A percentile compares a stretch with the other conserved stretches of the same genome.
These are phyloP conservation scores for Pleurostoma richardsiae DNA, from an alignment of 2,329 filamentous ascomycete species.

Conservation along the genomic window DNA sequence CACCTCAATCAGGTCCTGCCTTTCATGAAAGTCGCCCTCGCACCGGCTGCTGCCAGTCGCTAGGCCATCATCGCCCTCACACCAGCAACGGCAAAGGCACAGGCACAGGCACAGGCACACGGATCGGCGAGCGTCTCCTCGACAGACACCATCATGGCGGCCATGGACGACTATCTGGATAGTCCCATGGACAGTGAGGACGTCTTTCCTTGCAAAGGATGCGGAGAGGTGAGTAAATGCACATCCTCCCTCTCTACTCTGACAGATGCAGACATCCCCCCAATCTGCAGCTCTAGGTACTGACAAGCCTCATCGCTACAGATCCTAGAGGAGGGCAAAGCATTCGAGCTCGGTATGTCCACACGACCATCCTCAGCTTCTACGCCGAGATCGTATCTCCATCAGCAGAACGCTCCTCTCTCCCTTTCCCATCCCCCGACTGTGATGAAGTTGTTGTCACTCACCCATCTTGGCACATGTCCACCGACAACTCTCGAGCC, in stretches of 20 bases:
- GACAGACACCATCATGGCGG: constrained; percentile 32
- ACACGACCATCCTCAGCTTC: neutral
- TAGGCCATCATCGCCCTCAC: no score
- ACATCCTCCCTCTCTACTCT: no score
- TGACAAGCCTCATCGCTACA: constrained; percentile 32
- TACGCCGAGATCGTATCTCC: neutral
- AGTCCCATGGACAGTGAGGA: constrained; percentile 73
- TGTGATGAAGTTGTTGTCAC: no score
- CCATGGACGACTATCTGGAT: constrained; percentile 59
- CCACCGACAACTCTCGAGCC: constrained; percentile 17
- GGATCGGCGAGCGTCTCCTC: neutral
- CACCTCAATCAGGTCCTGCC: no score
- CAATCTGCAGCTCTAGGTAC: constrained; percentile 1
- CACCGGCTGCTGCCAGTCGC: no score
- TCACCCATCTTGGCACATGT: neutral
- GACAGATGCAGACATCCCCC: no score
- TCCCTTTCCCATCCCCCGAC: constrained; percentile 2
- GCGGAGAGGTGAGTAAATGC: constrained; percentile 65
- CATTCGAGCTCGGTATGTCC: constrained; percentile 84
- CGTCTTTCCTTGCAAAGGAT: constrained; percentile 85
- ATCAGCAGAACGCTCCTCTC: neutral
- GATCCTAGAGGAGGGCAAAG: constrained; percentile 98
- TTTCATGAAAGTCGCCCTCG: no score
- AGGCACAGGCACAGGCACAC: no score
- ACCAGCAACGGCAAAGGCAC: no score